These are phyloP conservation scores for Fusarium sororula DNA, from an alignment of 2,329 filamentous ascomycete genomes.

Conservation along the genomic window DNA sequence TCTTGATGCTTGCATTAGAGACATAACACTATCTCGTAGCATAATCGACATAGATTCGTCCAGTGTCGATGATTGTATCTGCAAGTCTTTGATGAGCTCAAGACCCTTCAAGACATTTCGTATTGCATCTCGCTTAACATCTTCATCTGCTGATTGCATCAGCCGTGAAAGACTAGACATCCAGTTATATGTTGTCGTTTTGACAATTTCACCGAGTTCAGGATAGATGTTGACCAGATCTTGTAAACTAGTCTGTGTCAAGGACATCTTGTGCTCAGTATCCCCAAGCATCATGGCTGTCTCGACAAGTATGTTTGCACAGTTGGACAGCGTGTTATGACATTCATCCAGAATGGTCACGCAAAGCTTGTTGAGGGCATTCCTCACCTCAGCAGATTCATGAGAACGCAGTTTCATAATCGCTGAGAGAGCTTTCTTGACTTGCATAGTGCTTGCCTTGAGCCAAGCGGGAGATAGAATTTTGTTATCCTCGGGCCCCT, in stretches of 20 bases:
- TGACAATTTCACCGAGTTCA: conserved; percentile 70
- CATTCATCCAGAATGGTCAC: conserved; percentile 82
- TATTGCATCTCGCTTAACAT: conserved; percentile 76
- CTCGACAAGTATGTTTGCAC: conserved; percentile 78
- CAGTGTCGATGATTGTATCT: conserved; percentile 71
- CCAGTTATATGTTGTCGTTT: conserved; percentile 81
- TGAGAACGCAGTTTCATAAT: conserved; percentile 80
- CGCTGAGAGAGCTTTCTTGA: conserved; percentile 83
- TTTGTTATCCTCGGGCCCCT: conserved; percentile 44
- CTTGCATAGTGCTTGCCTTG: conserved; percentile 79
- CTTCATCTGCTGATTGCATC: conserved; percentile 86
- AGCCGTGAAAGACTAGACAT: conserved; percentile 79
- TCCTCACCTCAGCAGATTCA: conserved; percentile 73
- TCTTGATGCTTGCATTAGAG: conserved; percentile 43
- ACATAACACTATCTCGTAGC: conserved; percentile 78
- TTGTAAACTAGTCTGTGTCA: conserved; percentile 61
- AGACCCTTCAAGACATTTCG: conserved; percentile 80
- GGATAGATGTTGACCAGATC: conserved; percentile 71
- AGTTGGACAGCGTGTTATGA: conserved; percentile 74
- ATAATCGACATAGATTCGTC: conserved; percentile 73
- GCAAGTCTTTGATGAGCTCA: conserved; percentile 69
- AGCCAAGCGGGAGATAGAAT: conserved; percentile 71
- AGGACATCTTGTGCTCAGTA: conserved; percentile 52
- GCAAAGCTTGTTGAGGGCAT: conserved; percentile 75
- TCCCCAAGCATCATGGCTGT: conserved; percentile 77